phyloP scores from a whole-genome alignment of 1,284 basidiomycete genomes.

The Fomitopsis palustris region DNA sequence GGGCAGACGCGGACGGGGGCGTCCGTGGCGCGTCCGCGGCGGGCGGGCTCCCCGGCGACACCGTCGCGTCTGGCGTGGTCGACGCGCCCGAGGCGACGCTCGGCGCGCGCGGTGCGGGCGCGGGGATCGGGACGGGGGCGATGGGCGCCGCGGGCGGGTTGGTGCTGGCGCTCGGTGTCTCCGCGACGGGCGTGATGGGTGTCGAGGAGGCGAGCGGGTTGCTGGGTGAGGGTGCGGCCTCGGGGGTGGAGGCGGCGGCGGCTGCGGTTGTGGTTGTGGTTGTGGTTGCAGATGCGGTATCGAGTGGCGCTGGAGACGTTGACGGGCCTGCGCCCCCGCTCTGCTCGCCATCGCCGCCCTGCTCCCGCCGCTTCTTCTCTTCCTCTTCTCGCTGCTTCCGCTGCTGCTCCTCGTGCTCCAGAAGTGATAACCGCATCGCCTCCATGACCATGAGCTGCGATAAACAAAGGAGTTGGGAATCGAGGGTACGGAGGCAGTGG shows the following conservation, averaged over 20 bases:
- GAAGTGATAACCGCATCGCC: conserved; percentile 92
- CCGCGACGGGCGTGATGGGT: neutral
- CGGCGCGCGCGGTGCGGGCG: neutral
- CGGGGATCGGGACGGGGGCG: neutral
- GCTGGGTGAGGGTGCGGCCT: neutral
- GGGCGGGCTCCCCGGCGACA: neutral
- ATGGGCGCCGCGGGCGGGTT: neutral
- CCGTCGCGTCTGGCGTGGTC: neutral
- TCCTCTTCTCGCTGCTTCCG: conserved; percentile 63
- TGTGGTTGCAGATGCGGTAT: neutral
- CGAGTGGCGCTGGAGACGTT: neutral
- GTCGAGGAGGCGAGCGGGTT: neutral
- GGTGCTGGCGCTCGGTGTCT: neutral
- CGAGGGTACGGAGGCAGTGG: neutral
- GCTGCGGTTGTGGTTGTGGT: conserved; percentile 1
- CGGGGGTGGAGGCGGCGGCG: neutral
- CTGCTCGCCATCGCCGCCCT: conserved; percentile 1
- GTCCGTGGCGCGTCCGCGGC: neutral
- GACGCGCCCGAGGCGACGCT: neutral
- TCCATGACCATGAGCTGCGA: conserved; percentile 95
- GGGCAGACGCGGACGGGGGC: neutral
- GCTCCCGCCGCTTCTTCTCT: conserved; percentile 40
- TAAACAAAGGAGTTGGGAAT: neutral
- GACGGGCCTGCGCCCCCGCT: conserved; percentile 13
- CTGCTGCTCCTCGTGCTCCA: conserved; percentile 88